Conservation (phyloP, 768 basidiomycete genomes). For the Serendipita vermifera region DNA sequence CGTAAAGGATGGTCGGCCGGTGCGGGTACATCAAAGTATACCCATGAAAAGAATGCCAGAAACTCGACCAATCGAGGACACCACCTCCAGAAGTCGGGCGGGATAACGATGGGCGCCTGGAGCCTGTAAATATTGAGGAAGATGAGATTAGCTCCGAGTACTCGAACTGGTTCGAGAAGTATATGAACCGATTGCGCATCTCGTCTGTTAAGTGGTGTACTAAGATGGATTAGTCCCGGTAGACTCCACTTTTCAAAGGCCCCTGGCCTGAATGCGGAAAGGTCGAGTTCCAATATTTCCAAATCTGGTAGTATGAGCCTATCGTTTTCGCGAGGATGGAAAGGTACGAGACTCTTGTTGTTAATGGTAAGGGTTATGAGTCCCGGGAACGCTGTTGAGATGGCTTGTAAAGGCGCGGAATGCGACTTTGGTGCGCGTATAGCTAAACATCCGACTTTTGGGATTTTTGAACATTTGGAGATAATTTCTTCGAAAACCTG, state of each 20-base stretch:
- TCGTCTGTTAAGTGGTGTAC: neutral
- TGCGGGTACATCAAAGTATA: neutral
- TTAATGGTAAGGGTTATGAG: neutral
- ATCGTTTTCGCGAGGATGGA: neutral
- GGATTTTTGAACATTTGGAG: neutral
- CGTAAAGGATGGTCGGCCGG: neutral
- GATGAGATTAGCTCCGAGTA: neutral
- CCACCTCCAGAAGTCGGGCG: neutral
- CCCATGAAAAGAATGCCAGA: neutral
- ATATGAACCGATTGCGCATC: neutral
- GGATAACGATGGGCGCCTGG: neutral
- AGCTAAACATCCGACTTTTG: neutral
- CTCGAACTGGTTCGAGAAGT: neutral
- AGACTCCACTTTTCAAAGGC: neutral
- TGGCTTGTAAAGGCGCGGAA: neutral
- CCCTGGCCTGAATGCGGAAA: neutral
- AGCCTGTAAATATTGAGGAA: neutral
- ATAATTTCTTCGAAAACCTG: neutral
- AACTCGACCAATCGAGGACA: neutral
- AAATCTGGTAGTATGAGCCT: neutral
- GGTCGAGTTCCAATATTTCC: neutral
- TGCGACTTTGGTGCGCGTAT: neutral
- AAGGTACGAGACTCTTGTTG: neutral
- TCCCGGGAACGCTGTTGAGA: conserved; percentile 3
- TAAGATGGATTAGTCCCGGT: neutral